These are phyloP conservation scores for Arthrobotrys sinensis DNA, from an alignment of 2,329 filamentous ascomycete genomes.

Conservation along the genomic window DNA sequence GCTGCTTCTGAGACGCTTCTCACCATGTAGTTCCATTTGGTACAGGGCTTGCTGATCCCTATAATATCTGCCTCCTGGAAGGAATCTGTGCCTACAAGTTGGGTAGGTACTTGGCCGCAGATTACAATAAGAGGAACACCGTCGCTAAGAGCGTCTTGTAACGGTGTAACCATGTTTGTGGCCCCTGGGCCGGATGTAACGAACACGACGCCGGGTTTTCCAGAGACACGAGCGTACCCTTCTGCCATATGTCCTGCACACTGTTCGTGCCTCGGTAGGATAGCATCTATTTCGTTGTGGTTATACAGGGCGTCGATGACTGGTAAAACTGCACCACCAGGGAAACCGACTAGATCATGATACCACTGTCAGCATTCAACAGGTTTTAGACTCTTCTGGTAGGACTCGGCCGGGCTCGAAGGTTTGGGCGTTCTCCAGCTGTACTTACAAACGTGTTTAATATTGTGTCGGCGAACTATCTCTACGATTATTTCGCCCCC, in stretches of 20 bases:
- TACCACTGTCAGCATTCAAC: slow-evolving; percentile 3
- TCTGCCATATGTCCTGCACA: slow-evolving; percentile 99
- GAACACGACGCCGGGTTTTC: slow-evolving; percentile 93
- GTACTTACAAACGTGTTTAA: slow-evolving; percentile 92
- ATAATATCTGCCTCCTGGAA: slow-evolving; percentile 97
- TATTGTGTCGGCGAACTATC: slow-evolving; percentile 94
- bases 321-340: slow-evolving; percentile 94
- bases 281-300: slow-evolving; percentile 94
- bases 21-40: slow-evolving; percentile 99
- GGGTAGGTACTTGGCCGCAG: slow-evolving; percentile 90
- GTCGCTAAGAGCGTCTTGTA: slow-evolving; percentile 95
- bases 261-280: slow-evolving; percentile 96
- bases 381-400: neutral
- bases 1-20: slow-evolving; percentile 85
- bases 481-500: slow-evolving; percentile 98
- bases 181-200: slow-evolving; percentile 97
- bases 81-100: slow-evolving; percentile 91
- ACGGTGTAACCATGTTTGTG: slow-evolving; percentile 95
- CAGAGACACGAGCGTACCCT: slow-evolving; percentile 92
- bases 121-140: slow-evolving; percentile 98
- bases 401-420: neutral
- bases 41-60: slow-evolving; percentile 93
- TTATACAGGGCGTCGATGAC: slow-evolving; percentile 99
- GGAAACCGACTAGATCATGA: slow-evolving; percentile 84
- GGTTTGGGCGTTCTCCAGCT: neutral